A percentile compares a stretch with the other conserved stretches of the same genome.
Evolutionary conservation across 768 basidiomycete species (phyloP).

Genomic region (Lactarius tabidus): DNA sequence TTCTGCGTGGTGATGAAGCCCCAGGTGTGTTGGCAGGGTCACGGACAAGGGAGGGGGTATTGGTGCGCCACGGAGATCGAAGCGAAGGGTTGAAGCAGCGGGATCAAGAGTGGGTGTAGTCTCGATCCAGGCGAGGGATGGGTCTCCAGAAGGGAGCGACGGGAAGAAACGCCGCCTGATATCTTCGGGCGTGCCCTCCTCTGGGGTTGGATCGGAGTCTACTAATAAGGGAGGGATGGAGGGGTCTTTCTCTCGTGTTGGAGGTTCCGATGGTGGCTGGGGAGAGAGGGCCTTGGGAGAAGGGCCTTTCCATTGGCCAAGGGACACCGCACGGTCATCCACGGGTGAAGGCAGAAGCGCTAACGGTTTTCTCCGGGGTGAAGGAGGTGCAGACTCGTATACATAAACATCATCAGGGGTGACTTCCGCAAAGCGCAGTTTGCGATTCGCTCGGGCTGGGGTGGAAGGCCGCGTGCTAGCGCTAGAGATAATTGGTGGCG

Average conservation of each 20-base stretch:
- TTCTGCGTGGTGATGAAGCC: constrained; percentile 88
- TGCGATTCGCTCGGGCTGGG: constrained; percentile 40
- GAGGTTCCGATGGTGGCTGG: neutral
- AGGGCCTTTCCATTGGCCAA: constrained; percentile 38
- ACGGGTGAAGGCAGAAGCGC: constrained; percentile 52
- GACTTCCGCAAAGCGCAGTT: constrained; percentile 72
- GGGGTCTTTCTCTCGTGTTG: neutral
- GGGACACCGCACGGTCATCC: constrained; percentile 35
- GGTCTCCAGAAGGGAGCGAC: constrained; percentile 57
- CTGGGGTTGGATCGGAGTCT: constrained; percentile 33
- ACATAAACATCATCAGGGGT: constrained; percentile 73
- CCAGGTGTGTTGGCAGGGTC: constrained; percentile 75
- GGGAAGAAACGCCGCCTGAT: constrained; percentile 86
- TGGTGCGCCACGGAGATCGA: constrained; percentile 66
- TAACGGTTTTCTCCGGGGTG: constrained; percentile 57
- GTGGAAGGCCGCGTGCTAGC: constrained; percentile 58
- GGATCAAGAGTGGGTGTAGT: constrained; percentile 31
- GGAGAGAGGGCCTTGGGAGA: neutral
- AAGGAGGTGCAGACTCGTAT: constrained; percentile 77
- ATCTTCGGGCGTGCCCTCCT: constrained; percentile 76
- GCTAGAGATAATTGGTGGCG: constrained; percentile 44
- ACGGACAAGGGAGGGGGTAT: constrained; percentile 54
- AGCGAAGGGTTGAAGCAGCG: constrained; percentile 41
- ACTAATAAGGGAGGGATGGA: neutral
- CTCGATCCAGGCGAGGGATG: constrained; percentile 79